phyloP scores from a whole-genome alignment of 176 grass and related monocot genomes.

The Saccharum officinarum region DNA sequence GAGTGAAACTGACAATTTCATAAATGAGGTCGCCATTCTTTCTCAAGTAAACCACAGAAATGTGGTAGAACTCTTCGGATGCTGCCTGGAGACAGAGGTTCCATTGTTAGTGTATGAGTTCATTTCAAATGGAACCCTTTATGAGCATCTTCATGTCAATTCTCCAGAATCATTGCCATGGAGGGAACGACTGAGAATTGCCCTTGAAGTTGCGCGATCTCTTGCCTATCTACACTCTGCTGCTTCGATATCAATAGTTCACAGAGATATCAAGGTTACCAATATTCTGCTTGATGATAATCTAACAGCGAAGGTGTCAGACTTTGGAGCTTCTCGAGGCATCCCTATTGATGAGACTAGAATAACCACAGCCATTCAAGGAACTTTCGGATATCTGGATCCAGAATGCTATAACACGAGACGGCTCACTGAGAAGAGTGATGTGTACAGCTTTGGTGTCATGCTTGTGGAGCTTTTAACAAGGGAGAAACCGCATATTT shows the following conservation, averaged over 20 bases:
- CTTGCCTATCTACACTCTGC: slow-evolving; percentile 52
- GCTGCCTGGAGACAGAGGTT: slow-evolving; percentile 21
- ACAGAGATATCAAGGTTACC: slow-evolving; percentile 47
- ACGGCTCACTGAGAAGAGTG: slow-evolving; percentile 48
- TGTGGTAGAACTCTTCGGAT: slow-evolving; percentile 26
- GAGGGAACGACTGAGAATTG: slow-evolving; percentile 25
- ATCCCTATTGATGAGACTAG: slow-evolving; percentile 43
- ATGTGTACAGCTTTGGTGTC: slow-evolving; percentile 54
- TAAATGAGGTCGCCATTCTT: slow-evolving; percentile 16
- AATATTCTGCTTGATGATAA: slow-evolving; percentile 41
- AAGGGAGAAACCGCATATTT: slow-evolving; percentile 32
- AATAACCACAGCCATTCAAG: slow-evolving; percentile 46
- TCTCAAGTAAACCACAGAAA: slow-evolving; percentile 34
- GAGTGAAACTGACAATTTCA: slow-evolving; percentile 12
- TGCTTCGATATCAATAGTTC: slow-evolving; percentile 43
- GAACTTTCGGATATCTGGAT: slow-evolving; percentile 50
- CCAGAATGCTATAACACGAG: slow-evolving; percentile 42
- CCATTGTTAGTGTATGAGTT: slow-evolving; percentile 21
- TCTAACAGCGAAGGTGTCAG: slow-evolving; percentile 46
- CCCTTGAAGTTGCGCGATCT: slow-evolving; percentile 11
- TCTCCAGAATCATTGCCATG: slow-evolving; percentile 18
- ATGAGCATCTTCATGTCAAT: slow-evolving; percentile 9
- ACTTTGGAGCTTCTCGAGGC: slow-evolving; percentile 48
- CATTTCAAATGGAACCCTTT: slow-evolving; percentile 27
- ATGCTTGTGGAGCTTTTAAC: slow-evolving; percentile 52